Base-by-base conservation (phyloP, 2,329 filamentous ascomycete species). In the Rutstroemia sp. region DNA sequence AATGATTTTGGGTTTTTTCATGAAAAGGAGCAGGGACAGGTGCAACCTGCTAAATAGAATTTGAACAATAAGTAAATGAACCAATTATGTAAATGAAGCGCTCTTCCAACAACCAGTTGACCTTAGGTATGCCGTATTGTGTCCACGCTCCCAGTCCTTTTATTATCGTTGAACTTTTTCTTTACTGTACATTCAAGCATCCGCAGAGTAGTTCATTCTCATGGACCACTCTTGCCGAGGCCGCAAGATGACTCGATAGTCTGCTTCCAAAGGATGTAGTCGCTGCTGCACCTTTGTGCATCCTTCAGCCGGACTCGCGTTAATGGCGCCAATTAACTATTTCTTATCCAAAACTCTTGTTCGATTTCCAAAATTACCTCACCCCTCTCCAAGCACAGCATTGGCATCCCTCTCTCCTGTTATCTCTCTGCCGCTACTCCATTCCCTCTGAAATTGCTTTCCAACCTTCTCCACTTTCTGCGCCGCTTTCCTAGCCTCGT, bases 381-480 rank as follows among this genome's bases (percentile, higher is more conserved):
- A 54, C 21, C 40, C 51, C 6, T 36, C 51, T 7, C 44, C 51
- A 25, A 30, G n/a, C n/a, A 12, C 39, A 25, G 14, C 38, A 30
- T 19, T 39, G 21, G 6, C 30, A 48, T 45, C 34, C 36, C 19
- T 19, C 17, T n/a, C 36, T 62, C 58, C 40, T 56, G 58, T 55
- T 63, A 61, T 54, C 73, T 71, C 21, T 70, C 71, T 1, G 68
- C 19, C 19, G n/a, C 23, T 47, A 6, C 44, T 66, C 78, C 80
- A 83, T 58, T 78, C 75, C 25, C 71, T 70, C 65, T 84, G 82
- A 48, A 84, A 77, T 48, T 77, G 75, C 57, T 75, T 70, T 1
- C 78, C 82, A 3, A 83, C 71, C 52, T 73, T 73, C 69, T 84
- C 81, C 10, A 85, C 66, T 56, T 75, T 72, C 0, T 73, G 74